Evolutionary conservation across 768 basidiomycete genomes (phyloP).

Genomic region (Hypholoma fasciculare): DNA sequence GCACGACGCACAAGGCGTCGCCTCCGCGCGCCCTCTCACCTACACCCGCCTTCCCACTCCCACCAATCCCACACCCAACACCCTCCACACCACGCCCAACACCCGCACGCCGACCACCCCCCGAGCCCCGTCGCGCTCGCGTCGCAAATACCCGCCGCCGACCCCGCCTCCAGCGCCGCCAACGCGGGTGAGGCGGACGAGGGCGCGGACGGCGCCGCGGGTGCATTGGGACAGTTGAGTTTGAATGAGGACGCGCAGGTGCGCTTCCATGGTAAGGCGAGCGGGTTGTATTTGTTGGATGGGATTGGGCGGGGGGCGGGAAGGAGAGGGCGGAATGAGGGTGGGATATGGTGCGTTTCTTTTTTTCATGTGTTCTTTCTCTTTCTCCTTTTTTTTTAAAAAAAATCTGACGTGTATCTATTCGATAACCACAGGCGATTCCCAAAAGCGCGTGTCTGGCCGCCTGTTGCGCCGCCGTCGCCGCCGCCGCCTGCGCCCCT

Average conservation of each 20-base stretch:
- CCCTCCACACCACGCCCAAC: not conserved
- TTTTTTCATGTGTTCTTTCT: not conserved
- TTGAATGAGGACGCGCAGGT: slow-evolving; percentile 87
- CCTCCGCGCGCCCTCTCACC: not conserved
- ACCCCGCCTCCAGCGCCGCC: too few relatives aligned
- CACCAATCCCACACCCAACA: not conserved
- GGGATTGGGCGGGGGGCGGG: slow-evolving; percentile 58
- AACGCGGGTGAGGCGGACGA: not conserved
- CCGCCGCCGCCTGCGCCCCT: slow-evolving; percentile 7
- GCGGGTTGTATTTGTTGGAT: slow-evolving; percentile 75
- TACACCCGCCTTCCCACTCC: too few relatives aligned
- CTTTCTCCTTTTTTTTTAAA: slow-evolving; percentile 1
- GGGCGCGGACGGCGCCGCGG: slow-evolving; percentile 33
- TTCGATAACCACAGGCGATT: slow-evolving; percentile 58
- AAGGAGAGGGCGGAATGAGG: slow-evolving; percentile 66
- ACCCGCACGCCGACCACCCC: not conserved
- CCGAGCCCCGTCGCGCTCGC: not conserved
- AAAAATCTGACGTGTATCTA: slow-evolving; percentile 2
- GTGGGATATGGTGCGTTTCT: slow-evolving; percentile 66
- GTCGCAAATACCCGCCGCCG: not conserved
- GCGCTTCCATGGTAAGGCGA: slow-evolving; percentile 84
- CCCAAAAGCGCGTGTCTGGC: slow-evolving; percentile 90
- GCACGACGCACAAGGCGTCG: not conserved
- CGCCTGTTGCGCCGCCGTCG: slow-evolving; percentile 50
- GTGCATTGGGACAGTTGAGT: slow-evolving; percentile 83